Evolutionary conservation across 2,329 filamentous ascomycete genomes (phyloP).

Genomic region (Phyllosticta capitalensis): DNA sequence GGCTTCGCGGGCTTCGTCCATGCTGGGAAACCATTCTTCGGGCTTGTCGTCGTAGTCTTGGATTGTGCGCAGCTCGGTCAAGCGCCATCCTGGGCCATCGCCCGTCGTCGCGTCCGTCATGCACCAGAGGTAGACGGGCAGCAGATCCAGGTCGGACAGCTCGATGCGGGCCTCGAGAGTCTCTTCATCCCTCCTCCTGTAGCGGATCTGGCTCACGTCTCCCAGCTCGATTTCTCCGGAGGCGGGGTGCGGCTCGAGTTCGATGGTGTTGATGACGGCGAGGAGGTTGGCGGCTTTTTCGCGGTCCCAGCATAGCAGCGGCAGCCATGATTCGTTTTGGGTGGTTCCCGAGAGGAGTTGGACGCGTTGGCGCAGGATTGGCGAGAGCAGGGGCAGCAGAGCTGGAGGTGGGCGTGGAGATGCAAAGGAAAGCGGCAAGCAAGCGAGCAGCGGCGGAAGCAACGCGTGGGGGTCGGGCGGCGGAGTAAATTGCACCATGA

Average conservation of each 20-base stretch:
- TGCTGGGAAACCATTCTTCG: constrained; percentile 46
- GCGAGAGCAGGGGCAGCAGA: constrained; percentile 51
- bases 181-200: constrained; percentile 62
- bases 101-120: constrained; percentile 52
- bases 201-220: constrained; percentile 53
- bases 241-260: constrained; percentile 69
- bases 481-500: constrained; percentile 46
- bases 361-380: constrained; percentile 53
- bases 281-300: constrained; percentile 48
- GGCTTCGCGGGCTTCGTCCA: constrained; percentile 52
- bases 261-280: constrained; percentile 51
- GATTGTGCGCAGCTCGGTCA: constrained; percentile 58
- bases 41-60: constrained; percentile 47
- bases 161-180: constrained; percentile 61
- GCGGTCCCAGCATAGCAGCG: constrained; percentile 60
- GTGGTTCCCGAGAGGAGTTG: constrained; percentile 50
- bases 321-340: constrained; percentile 57
- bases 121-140: constrained; percentile 62
- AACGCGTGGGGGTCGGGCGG: constrained; percentile 47
- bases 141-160: constrained; percentile 51
- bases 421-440: constrained; percentile 51
- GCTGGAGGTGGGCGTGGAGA: constrained; percentile 51
- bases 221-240: constrained; percentile 72
- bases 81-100: constrained; percentile 55
- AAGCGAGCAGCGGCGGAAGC: constrained; percentile 54